These are phyloP conservation scores for Penicillium vulpinum DNA, from an alignment of 2,329 filamentous ascomycete genomes.

Conservation along the genomic window DNA sequence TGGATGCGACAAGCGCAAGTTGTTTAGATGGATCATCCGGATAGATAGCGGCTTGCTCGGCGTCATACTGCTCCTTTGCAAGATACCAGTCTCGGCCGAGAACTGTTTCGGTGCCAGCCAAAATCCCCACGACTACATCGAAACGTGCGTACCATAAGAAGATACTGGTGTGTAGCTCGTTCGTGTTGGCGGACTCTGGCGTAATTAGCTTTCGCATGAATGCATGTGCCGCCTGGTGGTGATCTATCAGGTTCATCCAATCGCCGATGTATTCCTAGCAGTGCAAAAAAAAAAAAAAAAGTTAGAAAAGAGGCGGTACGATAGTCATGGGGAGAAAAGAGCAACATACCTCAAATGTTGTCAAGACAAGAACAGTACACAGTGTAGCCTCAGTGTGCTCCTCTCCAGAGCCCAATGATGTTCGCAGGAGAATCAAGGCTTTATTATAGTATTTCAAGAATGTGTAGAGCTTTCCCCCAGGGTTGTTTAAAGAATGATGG, in stretches of 20 bases:
- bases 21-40: constrained; percentile 66
- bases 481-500: constrained; percentile 70
- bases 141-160: constrained; percentile 90
- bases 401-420: constrained; percentile 68
- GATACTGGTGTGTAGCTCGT: constrained; percentile 69
- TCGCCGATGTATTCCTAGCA: constrained; percentile 89
- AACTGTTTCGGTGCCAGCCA: constrained; percentile 74
- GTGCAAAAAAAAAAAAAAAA: constrained; percentile 16
- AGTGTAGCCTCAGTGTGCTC: constrained; percentile 72
- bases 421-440: constrained; percentile 74
- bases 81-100: constrained; percentile 78
- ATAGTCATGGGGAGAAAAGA: neutral
- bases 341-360: constrained; percentile 78
- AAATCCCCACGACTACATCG: constrained; percentile 78
- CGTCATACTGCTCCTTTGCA: constrained; percentile 63
- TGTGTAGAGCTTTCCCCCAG: constrained; percentile 71
- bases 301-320: neutral
- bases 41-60: constrained; percentile 57
- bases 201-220: constrained; percentile 77
- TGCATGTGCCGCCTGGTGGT: constrained; percentile 84
- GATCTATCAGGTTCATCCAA: constrained; percentile 89
- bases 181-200: constrained; percentile 70
- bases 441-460: constrained; percentile 91
- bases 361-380: constrained; percentile 84
- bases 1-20: constrained; percentile 66